Conservation (phyloP, 345 rosid species). For the thale cress (Arabidopsis thaliana) region DNA sequence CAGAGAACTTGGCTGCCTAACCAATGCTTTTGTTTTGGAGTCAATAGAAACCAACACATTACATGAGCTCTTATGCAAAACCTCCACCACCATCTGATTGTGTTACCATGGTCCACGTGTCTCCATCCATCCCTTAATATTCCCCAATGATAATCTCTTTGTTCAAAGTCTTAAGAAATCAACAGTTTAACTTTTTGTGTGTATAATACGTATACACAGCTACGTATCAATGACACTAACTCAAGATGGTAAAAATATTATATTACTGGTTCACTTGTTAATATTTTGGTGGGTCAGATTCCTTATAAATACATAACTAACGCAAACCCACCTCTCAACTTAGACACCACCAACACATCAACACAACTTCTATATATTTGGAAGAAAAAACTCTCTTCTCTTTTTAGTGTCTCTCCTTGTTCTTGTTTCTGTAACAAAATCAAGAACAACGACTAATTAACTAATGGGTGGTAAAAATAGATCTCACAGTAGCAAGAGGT, state of each 20-base stretch:
- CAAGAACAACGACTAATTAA: slow-evolving; percentile 6
- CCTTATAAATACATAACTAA: slow-evolving; percentile 40
- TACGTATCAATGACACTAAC: no score
- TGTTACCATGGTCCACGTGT: slow-evolving; percentile 25
- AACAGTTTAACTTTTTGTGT: no score
- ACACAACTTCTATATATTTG: slow-evolving; percentile 1
- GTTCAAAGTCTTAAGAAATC: no score
- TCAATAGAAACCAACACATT: slow-evolving; percentile 24
- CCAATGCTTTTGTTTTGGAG: slow-evolving; percentile 45
- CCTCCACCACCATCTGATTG: slow-evolving; percentile 22
- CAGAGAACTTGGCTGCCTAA: slow-evolving; percentile 47
- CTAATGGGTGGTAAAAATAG: slow-evolving; percentile 46
- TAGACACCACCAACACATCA: slow-evolving; percentile 30
- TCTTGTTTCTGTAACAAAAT: slow-evolving; percentile 21
- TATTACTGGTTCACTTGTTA: slow-evolving; percentile 14
- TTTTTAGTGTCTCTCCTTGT: slow-evolving; percentile 25
- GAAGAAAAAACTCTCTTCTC: slow-evolving; percentile 3
- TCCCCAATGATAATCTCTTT: not conserved
- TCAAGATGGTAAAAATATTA: not conserved
- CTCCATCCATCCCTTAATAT: slow-evolving; percentile 7
- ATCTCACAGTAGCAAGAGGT: slow-evolving; percentile 43
- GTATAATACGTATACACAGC: no score
- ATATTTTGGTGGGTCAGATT: slow-evolving; percentile 25
- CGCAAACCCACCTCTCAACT: slow-evolving; percentile 22
- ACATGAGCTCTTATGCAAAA: slow-evolving; percentile 25